Evolutionary conservation across 2,329 filamentous ascomycete species (phyloP).

Genomic region (Coniochaeta sp.): DNA sequence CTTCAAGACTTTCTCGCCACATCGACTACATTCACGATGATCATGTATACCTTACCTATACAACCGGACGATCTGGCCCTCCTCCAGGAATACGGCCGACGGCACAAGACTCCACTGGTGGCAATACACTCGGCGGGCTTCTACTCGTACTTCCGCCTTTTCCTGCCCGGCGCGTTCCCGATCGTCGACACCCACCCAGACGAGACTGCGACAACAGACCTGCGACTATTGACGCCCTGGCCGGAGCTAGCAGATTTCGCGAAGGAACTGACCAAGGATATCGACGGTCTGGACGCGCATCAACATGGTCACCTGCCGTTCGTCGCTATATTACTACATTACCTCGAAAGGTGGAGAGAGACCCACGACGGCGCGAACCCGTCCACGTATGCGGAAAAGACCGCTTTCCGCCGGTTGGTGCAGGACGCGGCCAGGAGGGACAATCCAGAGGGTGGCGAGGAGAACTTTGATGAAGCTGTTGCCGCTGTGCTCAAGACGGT

Average conservation of each 20-base stretch:
- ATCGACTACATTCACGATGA: conserved; percentile 40
- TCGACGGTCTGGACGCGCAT: conserved; percentile 65
- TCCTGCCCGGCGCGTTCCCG: conserved; percentile 72
- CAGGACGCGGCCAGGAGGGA: conserved; percentile 58
- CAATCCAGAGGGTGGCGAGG: conserved; percentile 80
- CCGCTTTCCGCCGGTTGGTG: conserved; percentile 67
- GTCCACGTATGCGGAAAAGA: conserved; percentile 76
- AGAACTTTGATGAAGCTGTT: conserved; percentile 93
- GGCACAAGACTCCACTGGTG: conserved; percentile 64
- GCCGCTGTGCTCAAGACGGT: conserved; percentile 85
- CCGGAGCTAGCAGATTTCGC: conserved; percentile 66
- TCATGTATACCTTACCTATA: conserved; percentile 48
- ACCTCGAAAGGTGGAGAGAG: conserved; percentile 72
- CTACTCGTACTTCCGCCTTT: conserved; percentile 80
- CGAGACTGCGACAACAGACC: conserved; percentile 72
- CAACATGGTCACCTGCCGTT: conserved; percentile 91
- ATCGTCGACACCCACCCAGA: conserved; percentile 96
- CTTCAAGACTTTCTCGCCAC: conserved; percentile 32
- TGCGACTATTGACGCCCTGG: conserved; percentile 82
- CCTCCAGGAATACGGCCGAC: conserved; percentile 38
- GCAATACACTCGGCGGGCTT: conserved; percentile 87
- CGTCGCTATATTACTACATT: conserved; percentile 73
- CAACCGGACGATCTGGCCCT: conserved; percentile 31
- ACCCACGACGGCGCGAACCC: conserved; percentile 62
- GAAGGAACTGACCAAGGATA: conserved; percentile 55